Evolutionary conservation across 768 basidiomycete species (phyloP), one percentile per base, ranked within the genome.

Genomic region (Russula ochroleuca): DNA sequence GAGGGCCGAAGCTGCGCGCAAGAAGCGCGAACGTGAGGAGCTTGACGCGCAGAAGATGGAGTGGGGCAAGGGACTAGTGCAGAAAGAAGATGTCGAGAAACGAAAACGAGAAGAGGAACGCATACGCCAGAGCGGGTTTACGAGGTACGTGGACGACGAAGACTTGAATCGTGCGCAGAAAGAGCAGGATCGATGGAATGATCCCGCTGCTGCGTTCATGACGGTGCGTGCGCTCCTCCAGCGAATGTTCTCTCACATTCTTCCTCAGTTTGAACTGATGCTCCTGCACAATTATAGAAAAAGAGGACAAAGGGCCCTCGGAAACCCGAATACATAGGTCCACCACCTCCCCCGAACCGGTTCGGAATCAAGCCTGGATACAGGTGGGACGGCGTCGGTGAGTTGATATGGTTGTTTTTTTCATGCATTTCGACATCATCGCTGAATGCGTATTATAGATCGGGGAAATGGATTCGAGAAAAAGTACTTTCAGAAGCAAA

Each of bases 311-410:
- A 90, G 69, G 92, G 86, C 0, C 87, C 92, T 2, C 83, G 83
- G 57, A 85, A 80, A 75, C 97, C 96, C 10, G 86, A 88, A 73
- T 98, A 98, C 73, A 79, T 75, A 19, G 94, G 95, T 14, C 92
- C 95, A 0, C 83, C 88, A 0, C 92, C 92, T 1, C 88, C 94
- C 15, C 95, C 96, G 9, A 98, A 99, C 76, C 86, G 97, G 8
- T 98, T 96, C 73, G 88, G 89, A 25, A 98, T 99, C 67, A 88
- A 83, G 67, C 97, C 97, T 28, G 97, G 97, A 0, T 93, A 94
- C 73, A 81, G 96, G 72, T 99, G 97, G 97, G 97, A 99, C 73
- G 97, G 97, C 33, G 97, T 98, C 67, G 95, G 95, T 93, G 66
- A 67, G 82, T 79, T 11, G 59, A 21, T n/a, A n/a, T 51, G 28